Conservation (phyloP, 139 green algal species). For the Diplosphaera chodatii region DNA sequence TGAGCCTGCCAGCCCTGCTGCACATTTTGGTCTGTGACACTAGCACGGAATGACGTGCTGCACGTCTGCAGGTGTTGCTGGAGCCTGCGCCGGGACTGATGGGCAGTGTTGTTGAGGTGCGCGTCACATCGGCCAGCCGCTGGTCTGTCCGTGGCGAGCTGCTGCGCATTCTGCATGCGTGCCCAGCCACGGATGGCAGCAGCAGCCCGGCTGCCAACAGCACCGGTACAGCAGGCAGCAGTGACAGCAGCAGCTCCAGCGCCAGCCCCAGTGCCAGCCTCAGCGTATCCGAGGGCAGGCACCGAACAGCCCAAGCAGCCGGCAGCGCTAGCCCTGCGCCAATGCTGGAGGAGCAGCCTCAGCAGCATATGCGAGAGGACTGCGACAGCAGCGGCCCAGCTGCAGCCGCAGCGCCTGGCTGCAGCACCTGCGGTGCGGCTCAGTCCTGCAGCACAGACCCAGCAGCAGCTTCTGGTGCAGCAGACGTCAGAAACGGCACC, state of each 20-base stretch:
- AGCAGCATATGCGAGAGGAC: no score
- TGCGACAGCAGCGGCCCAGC: not conserved
- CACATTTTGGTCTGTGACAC: no score
- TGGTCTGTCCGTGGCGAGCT: slow-evolving; percentile 67
- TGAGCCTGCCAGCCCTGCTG: no score
- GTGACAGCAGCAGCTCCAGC: not conserved
- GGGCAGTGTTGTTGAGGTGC: slow-evolving; percentile 59
- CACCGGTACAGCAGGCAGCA: not conserved
- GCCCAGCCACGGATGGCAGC: not conserved
- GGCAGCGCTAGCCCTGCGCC: not conserved
- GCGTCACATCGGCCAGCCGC: slow-evolving; percentile 40
- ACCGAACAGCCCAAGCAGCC: not conserved
- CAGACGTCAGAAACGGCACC: no score
- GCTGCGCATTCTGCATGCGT: slow-evolving; percentile 33
- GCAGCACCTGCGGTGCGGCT: not conserved
- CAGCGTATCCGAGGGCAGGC: no score
- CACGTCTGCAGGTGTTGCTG: slow-evolving; percentile 52
- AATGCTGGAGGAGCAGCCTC: not conserved
- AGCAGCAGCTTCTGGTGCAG: no score
- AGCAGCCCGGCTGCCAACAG: not conserved
- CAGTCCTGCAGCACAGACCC: not conserved
- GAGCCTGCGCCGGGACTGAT: slow-evolving; percentile 55
- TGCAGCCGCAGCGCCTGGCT: not conserved
- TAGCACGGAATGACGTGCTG: no score
- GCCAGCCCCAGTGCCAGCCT: no score